A percentile compares a stretch with the other conserved stretches of the same genome.
These are phyloP conservation scores for Citrullus mucosospermus DNA, from an alignment of 306 rosid genomes.

Conservation along the genomic window DNA sequence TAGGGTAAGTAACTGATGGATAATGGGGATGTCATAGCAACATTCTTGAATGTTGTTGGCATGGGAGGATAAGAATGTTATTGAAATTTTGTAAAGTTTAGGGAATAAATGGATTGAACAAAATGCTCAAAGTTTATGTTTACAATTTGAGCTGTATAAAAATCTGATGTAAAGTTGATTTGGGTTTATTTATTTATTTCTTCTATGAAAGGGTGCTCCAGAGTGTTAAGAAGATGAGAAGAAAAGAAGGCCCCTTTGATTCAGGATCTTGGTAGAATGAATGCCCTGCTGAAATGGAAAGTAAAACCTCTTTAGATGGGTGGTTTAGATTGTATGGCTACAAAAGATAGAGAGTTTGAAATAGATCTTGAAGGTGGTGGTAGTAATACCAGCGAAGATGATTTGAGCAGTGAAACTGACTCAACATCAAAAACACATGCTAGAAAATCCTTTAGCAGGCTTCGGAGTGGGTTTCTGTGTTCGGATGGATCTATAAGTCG, in stretches of 20 bases:
- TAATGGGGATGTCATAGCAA: not conserved
- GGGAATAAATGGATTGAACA: not conserved
- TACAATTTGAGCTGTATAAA: not conserved
- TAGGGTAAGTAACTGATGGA: not conserved
- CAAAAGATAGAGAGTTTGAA: slow-evolving; percentile 8
- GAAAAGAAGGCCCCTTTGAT: not conserved
- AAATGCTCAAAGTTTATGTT: not conserved
- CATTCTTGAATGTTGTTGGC: not conserved
- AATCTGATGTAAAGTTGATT: not conserved
- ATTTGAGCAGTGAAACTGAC: slow-evolving; percentile 27
- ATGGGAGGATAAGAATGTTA: not conserved
- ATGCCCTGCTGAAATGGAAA: not conserved
- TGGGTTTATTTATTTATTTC: not conserved
- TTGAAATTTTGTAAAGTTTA: not conserved
- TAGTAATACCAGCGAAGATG: slow-evolving; percentile 33
- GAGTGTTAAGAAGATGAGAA: slow-evolving; percentile 5
- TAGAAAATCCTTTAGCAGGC: slow-evolving; percentile 22
- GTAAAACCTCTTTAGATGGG: slow-evolving; percentile 5
- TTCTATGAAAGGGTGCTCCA: not conserved
- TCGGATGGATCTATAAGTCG: slow-evolving; percentile 24
- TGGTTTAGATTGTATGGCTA: slow-evolving; percentile 5
- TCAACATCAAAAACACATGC: slow-evolving; percentile 20
- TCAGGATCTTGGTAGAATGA: slow-evolving; percentile 8
- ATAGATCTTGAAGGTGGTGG: slow-evolving; percentile 13
- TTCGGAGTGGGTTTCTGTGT: slow-evolving; percentile 26